These are phyloP conservation scores for Rhodamnia argentea DNA, from an alignment of 345 rosid genomes.

Conservation along the genomic window DNA sequence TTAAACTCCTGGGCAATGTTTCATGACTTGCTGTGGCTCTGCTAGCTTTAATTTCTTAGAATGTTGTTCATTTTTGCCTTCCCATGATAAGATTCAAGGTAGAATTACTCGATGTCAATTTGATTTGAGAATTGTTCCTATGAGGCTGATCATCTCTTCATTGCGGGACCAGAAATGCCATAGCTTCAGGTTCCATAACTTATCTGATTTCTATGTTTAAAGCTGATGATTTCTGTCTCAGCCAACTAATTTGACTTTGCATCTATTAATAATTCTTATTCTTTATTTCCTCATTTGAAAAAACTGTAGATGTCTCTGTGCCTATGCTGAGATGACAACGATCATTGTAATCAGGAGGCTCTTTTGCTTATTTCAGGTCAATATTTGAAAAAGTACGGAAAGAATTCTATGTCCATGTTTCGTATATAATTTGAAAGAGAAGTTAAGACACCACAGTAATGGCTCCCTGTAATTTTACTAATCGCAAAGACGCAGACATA, in stretches of 20 bases:
- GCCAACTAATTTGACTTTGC: neutral
- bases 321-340: neutral
- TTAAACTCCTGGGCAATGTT: neutral
- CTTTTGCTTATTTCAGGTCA: neutral
- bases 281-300: neutral
- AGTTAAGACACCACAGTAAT: neutral
- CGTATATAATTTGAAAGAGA: neutral
- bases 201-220: no score
- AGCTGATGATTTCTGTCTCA: neutral
- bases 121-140: no score
- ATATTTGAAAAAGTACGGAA: neutral
- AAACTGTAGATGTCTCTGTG: neutral
- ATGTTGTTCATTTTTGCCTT: neutral
- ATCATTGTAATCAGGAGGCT: neutral
- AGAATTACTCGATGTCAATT: neutral
- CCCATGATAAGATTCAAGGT: neutral
- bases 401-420: neutral
- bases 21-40: neutral
- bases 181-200: neutral
- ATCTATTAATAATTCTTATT: neutral
- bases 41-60: neutral
- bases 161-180: neutral
- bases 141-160: neutral
- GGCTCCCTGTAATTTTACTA: neutral
- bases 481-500: neutral